Conservation (phyloP, 257 asterid species). For the Nicotiana tabacum region DNA sequence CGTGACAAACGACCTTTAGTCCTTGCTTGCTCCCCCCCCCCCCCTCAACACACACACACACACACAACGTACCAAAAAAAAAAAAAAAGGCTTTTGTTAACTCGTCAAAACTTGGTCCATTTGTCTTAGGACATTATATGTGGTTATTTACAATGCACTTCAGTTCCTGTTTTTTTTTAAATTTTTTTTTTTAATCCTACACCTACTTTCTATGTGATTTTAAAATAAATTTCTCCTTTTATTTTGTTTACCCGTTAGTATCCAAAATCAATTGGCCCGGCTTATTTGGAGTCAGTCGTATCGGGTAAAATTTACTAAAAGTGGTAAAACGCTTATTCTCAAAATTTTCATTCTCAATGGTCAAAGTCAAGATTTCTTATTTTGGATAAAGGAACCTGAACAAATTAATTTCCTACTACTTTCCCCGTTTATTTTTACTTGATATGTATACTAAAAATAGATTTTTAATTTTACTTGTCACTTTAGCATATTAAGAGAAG, state of each 20-base stretch:
- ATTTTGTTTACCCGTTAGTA: neutral
- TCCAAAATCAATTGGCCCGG: neutral
- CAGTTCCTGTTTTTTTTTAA: neutral
- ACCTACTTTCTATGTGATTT: neutral
- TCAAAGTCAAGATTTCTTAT: neutral
- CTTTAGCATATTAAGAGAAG: too few relatives aligned
- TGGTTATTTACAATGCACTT: neutral
- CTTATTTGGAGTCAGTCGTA: neutral
- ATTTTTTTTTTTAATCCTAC: neutral
- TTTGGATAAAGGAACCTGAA: neutral
- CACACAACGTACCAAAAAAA: too few relatives aligned
- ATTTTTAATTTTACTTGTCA: too few relatives aligned
- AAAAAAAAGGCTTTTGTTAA: too few relatives aligned
- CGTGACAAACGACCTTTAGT: too few relatives aligned
- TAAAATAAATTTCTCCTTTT: neutral
- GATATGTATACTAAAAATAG: too few relatives aligned
- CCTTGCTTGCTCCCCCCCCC: neutral
- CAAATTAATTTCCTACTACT: neutral
- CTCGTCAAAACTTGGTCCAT: neutral
- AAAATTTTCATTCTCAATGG: neutral
- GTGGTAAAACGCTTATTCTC: neutral
- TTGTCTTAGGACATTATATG: neutral
- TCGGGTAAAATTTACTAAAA: neutral
- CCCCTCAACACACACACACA: too few relatives aligned
- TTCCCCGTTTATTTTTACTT: too few relatives aligned